Percentiles rank a stretch among this genome's conserved stretches.
Evolutionary conservation across 2,329 filamentous ascomycete genomes (phyloP).

Genomic region (Orbilia oligospora): DNA sequence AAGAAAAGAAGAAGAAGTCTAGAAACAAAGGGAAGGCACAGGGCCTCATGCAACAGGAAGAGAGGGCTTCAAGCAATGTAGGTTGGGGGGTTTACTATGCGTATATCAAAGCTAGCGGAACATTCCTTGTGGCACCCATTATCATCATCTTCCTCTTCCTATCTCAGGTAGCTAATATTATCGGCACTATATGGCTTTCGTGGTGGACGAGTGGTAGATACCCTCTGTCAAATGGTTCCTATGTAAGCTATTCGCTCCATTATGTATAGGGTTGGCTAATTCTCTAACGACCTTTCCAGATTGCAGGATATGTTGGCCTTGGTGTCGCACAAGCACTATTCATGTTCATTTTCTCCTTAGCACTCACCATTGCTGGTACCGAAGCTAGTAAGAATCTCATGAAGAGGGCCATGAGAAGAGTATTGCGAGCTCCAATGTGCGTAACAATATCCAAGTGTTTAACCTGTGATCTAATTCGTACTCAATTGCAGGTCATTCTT

Average conservation of each 20-base stretch:
- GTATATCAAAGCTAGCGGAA: conserved; percentile 94
- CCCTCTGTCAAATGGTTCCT: conserved; percentile 80
- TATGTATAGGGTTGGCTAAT: background rate
- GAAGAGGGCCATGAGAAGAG: conserved; percentile 81
- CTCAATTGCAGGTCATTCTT: conserved; percentile 87
- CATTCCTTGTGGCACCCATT: conserved; percentile 83
- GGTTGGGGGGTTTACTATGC: conserved; percentile 92
- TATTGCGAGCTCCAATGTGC: conserved; percentile 76
- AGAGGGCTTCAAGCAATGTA: conserved; percentile 81
- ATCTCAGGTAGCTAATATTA: conserved; percentile 85
- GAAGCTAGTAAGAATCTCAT: conserved; percentile 86
- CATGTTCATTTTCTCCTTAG: conserved; percentile 84
- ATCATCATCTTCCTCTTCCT: conserved; percentile 83
- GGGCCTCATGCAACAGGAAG: conserved; percentile 80
- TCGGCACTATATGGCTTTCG: conserved; percentile 92
- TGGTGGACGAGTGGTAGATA: conserved; percentile 73
- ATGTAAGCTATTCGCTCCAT: conserved; percentile 70
- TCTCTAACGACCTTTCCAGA: conserved; percentile 68
- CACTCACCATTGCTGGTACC: conserved; percentile 84
- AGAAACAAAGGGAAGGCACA: conserved; percentile 97
- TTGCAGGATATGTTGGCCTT: conserved; percentile 78
- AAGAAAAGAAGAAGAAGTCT: conserved; percentile 85
- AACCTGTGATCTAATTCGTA: conserved; percentile 75
- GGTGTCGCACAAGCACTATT: conserved; percentile 79
- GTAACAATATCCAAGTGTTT: background rate